These are phyloP conservation scores for Luffa aegyptiaca DNA, from an alignment of 306 rosid species.

Conservation along the genomic window DNA sequence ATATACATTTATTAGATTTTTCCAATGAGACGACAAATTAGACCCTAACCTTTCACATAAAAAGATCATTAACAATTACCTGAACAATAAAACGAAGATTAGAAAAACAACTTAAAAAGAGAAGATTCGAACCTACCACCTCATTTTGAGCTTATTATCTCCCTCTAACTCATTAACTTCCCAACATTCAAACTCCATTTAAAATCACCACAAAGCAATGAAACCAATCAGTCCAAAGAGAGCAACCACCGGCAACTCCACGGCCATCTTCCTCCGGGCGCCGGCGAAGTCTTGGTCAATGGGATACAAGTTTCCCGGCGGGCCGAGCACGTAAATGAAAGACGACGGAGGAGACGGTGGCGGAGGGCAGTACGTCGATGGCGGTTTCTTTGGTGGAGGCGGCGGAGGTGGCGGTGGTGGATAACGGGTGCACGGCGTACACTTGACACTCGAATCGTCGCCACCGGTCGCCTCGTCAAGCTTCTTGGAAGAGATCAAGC, in stretches of 20 bases:
- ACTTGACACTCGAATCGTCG: neutral
- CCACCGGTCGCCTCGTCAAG: neutral
- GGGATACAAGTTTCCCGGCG: conserved; percentile 8
- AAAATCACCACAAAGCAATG: neutral
- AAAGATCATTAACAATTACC: too few species aligned
- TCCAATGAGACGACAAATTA: too few species aligned
- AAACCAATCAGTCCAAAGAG: neutral
- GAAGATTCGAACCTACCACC: neutral
- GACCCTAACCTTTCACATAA: neutral
- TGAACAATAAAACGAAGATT: too few species aligned
- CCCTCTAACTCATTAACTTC: neutral
- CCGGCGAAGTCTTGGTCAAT: neutral
- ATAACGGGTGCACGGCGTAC: neutral
- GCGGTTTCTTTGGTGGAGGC: neutral
- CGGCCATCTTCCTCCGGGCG: neutral
- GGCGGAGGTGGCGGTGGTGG: neutral
- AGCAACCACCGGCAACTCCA: neutral
- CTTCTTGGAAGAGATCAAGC: neutral
- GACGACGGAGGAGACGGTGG: neutral
- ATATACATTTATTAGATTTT: too few species aligned
- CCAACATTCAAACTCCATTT: neutral
- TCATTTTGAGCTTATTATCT: neutral
- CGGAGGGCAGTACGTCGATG: neutral
- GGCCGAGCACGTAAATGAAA: neutral
- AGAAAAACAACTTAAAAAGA: neutral